Evolutionary conservation across 2,329 filamentous ascomycete species (phyloP).

Genomic region (Penicillium sp.): DNA sequence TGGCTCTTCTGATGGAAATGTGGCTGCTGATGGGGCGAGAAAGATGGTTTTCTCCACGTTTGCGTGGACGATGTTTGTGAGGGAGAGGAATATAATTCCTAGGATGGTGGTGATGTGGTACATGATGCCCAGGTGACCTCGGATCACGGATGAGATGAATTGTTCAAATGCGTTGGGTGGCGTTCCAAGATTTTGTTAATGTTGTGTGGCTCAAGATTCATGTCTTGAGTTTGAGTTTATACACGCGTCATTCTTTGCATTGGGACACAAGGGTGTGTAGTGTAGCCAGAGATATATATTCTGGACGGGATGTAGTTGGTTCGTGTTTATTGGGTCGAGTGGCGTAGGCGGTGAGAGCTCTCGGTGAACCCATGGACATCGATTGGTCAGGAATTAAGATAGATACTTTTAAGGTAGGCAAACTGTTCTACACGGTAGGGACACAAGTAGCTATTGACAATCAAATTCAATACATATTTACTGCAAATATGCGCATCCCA

Average conservation of each 20-base stretch:
- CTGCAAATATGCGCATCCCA: too few relatives aligned
- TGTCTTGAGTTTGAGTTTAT: neutral
- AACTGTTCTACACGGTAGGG: neutral
- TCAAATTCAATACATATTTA: too few relatives aligned
- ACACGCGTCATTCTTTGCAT: neutral
- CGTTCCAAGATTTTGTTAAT: neutral
- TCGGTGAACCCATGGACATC: too few relatives aligned
- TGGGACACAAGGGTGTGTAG: neutral
- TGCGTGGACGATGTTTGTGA: slow-evolving; percentile 44
- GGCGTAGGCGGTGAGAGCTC: neutral
- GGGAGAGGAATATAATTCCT: slow-evolving; percentile 18
- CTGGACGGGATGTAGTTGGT: neutral
- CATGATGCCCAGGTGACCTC: slow-evolving; percentile 5
- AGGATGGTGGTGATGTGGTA: slow-evolving; percentile 9
- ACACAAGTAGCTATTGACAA: too few relatives aligned
- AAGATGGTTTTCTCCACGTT: slow-evolving; percentile 95
- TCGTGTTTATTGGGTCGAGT: neutral
- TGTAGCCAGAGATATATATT: slow-evolving; percentile 9
- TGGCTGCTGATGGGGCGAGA: slow-evolving; percentile 63
- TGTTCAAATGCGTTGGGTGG: neutral
- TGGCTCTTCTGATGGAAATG: slow-evolving; percentile 58
- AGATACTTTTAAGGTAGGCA: neutral
- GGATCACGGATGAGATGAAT: neutral
- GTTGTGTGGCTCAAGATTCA: neutral
- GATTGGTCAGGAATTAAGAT: neutral